Conservation (phyloP, 208 protist species). For the Crithidia expoeki region DNA sequence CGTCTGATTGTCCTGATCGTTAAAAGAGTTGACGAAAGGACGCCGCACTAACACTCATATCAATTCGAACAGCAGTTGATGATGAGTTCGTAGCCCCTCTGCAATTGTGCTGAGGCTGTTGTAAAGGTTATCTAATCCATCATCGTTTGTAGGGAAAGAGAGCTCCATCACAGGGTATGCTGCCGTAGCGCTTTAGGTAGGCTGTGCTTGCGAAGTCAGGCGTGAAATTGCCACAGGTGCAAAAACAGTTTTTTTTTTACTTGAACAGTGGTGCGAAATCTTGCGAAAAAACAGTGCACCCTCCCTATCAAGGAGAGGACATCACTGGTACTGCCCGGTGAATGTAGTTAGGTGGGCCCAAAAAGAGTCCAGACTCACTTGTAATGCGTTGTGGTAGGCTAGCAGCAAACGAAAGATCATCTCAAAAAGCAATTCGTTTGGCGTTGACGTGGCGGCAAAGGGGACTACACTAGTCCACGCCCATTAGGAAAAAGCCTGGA, state of each 20-base stretch:
- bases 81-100: neutral
- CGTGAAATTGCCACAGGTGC: no score
- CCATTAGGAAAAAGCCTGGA: constrained; percentile 31
- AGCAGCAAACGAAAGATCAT: constrained; percentile 20
- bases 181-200: neutral
- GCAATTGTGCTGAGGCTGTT: neutral
- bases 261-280: no score
- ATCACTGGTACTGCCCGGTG: neutral
- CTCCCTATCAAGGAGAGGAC: neutral
- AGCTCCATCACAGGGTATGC: neutral
- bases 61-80: no score
- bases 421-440: constrained; percentile 3
- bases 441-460: neutral
- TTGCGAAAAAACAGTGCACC: no score
- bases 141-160: neutral
- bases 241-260: no score
- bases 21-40: no score
- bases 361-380: neutral
- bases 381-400: constrained; percentile 9
- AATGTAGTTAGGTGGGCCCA: neutral
- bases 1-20: no score
- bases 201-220: no score
- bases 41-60: no score
- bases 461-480: constrained; percentile 4
- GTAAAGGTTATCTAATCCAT: neutral